A percentile compares a stretch with the other conserved stretches of the same genome.
Conservation (phyloP, 495 filamentous ascomycete genomes). For the Aspergillus nidulans region DNA sequence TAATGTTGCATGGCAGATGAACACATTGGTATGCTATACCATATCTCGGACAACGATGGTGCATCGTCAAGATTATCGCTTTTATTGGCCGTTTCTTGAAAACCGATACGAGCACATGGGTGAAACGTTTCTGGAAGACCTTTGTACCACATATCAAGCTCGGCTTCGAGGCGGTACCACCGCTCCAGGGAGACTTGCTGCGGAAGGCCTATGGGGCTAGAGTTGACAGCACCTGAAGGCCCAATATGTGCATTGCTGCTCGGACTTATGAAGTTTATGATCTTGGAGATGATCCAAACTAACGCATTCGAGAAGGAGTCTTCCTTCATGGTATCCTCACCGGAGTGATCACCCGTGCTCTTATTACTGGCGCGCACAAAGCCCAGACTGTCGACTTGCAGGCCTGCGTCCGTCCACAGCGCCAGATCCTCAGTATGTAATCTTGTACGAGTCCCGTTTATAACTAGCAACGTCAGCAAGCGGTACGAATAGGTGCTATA, state of each 20-base stretch:
- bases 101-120: conserved; percentile 43
- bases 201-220: conserved; percentile 43
- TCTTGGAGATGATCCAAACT: conserved; percentile 59
- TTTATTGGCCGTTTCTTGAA: conserved; percentile 14
- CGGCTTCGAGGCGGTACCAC: conserved; percentile 51
- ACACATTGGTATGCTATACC: conserved; percentile 61
- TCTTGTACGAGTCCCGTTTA: conserved; percentile 57
- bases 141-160: conserved; percentile 56
- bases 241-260: conserved; percentile 43
- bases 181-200: conserved; percentile 52
- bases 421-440: conserved; percentile 57
- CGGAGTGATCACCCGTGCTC: conserved; percentile 37
- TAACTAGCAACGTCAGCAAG: conserved; percentile 35
- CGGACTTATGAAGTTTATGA: conserved; percentile 57
- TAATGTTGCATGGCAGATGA: conserved; percentile 61
- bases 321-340: conserved; percentile 50
- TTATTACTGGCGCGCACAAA: conserved; percentile 52
- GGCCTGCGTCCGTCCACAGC: conserved; percentile 58
- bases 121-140: conserved; percentile 56
- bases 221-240: conserved; percentile 25
- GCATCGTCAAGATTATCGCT: conserved; percentile 27
- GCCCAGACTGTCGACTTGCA: conserved; percentile 52
- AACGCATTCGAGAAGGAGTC: conserved; percentile 59
- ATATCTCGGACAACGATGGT: conserved; percentile 51
- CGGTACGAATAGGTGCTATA: neutral